A percentile compares a stretch with the other conserved stretches of the same genome.
These are phyloP conservation scores for Batkoa obscura DNA, from an alignment of 371 early-diverging fungal genomes.

Conservation along the genomic window DNA sequence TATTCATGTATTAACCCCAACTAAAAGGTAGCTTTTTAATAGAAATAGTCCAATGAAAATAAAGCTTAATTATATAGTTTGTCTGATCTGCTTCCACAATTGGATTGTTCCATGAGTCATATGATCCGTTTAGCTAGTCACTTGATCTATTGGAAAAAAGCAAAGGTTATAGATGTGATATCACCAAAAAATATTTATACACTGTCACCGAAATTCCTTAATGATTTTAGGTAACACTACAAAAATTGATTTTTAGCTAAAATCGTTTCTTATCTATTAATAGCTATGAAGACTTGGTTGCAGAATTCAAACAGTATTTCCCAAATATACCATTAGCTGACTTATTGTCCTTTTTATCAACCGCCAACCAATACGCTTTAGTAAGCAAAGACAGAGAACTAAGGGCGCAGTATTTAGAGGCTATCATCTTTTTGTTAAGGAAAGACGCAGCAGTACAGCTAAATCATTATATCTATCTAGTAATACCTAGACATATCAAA, in stretches of 20 bases:
- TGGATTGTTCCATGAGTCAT: conserved; percentile 79
- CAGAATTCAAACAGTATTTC: conserved; percentile 25
- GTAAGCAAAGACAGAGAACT: conserved; percentile 42
- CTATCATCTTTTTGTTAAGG: conserved; percentile 58
- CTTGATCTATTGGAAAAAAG: conserved; percentile 78
- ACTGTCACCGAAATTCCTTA: conserved; percentile 27
- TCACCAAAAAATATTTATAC: conserved; percentile 60
- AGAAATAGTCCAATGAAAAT: too few relatives aligned
- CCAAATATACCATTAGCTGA: conserved; percentile 45
- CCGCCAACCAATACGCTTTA: conserved; percentile 44
- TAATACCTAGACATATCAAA: conserved; percentile 35
- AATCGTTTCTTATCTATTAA: conserved; percentile 4
- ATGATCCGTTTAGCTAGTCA: conserved; percentile 76
- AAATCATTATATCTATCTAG: conserved; percentile 60
- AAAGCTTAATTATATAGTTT: conserved; percentile 20
- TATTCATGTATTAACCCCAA: conserved; percentile 75
- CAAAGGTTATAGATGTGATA: conserved; percentile 68
- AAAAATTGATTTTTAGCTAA: conserved; percentile 17
- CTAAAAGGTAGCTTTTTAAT: conserved; percentile 29
- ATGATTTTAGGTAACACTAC: conserved; percentile 24
- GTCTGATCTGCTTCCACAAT: conserved; percentile 51
- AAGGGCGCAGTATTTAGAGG: conserved; percentile 53
- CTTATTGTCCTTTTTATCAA: conserved; percentile 48
- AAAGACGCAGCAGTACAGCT: conserved; percentile 58
- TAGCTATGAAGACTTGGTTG: conserved; percentile 17